Conservation (phyloP, 2,329 filamentous ascomycete species). For the Neospermospora avenae region DNA sequence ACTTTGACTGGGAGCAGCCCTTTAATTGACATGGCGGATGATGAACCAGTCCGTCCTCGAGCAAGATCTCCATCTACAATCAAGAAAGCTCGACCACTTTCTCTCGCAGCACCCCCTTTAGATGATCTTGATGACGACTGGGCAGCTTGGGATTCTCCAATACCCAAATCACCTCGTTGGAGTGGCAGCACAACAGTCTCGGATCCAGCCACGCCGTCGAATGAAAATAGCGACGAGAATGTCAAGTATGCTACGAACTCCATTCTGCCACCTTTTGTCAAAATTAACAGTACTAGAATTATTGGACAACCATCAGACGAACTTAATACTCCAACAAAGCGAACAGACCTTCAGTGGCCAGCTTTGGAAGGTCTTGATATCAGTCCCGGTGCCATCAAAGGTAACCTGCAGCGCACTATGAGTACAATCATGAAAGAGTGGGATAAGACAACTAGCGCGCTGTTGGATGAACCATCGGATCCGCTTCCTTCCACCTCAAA, state of each 20-base stretch:
- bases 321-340: slow-evolving; percentile 24
- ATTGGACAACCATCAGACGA: slow-evolving; percentile 20
- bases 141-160: slow-evolving; percentile 61
- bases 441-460: slow-evolving; percentile 72
- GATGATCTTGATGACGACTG: slow-evolving; percentile 54
- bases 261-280: slow-evolving; percentile 4
- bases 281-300: slow-evolving; percentile 25
- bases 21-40: slow-evolving; percentile 24
- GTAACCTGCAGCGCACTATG: slow-evolving; percentile 78
- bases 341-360: slow-evolving; percentile 39
- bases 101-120: slow-evolving; percentile 26
- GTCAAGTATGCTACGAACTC: slow-evolving; percentile 27
- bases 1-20: slow-evolving; percentile 29
- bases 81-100: slow-evolving; percentile 28
- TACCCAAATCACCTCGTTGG: slow-evolving; percentile 57
- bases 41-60: slow-evolving; percentile 10
- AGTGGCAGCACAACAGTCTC: slow-evolving; percentile 47
- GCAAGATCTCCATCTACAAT: slow-evolving; percentile 17
- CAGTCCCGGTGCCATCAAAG: slow-evolving; percentile 67
- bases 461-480: slow-evolving; percentile 37
- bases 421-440: slow-evolving; percentile 85
- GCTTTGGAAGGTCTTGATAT: slow-evolving; percentile 48
- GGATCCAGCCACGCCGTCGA: slow-evolving; percentile 30
- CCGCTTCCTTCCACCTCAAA: not conserved
- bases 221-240: slow-evolving; percentile 22